phyloP scores from a whole-genome alignment of 768 basidiomycete species.

The Leucocoprinus sp. region DNA sequence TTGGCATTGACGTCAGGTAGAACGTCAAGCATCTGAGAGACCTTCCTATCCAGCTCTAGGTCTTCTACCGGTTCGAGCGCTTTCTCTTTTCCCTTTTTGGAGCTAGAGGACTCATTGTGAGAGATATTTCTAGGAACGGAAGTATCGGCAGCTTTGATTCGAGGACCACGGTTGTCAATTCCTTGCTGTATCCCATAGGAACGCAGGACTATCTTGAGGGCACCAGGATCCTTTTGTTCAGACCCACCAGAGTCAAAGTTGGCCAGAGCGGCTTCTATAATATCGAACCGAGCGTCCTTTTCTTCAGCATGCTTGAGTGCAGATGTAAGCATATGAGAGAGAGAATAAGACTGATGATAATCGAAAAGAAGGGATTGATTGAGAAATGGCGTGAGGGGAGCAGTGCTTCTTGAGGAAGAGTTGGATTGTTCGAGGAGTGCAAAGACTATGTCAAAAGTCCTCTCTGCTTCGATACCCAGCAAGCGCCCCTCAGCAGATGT shows the following conservation, averaged over 20 bases:
- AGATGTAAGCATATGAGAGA: constrained; percentile 41
- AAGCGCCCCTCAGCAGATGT: constrained; percentile 31
- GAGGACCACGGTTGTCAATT: constrained; percentile 28
- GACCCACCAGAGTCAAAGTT: constrained; percentile 24
- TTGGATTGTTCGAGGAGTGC: constrained; percentile 41
- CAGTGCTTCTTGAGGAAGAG: constrained; percentile 18
- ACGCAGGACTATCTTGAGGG: constrained; percentile 53
- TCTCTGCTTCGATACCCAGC: constrained; percentile 42
- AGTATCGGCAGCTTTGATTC: constrained; percentile 8
- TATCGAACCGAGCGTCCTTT: constrained; percentile 50
- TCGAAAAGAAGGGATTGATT: constrained; percentile 62
- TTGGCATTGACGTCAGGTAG: constrained; percentile 50
- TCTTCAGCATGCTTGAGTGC: constrained; percentile 37
- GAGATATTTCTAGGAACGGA: constrained; percentile 2
- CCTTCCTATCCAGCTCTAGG: constrained; percentile 44
- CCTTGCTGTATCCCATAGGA: constrained; percentile 44
- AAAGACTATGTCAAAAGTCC: constrained; percentile 50
- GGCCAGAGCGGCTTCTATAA: constrained; percentile 44
- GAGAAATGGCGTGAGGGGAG: constrained; percentile 45
- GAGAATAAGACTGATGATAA: constrained; percentile 61
- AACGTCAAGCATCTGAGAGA: constrained; percentile 69
- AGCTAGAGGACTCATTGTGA: neutral
- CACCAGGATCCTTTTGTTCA: constrained; percentile 38
- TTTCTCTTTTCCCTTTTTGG: constrained; percentile 37
- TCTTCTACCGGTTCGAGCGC: constrained; percentile 22